phyloP scores from a whole-genome alignment of 2,329 filamentous ascomycete species.

The Pseudocercospora fijiensis region DNA sequence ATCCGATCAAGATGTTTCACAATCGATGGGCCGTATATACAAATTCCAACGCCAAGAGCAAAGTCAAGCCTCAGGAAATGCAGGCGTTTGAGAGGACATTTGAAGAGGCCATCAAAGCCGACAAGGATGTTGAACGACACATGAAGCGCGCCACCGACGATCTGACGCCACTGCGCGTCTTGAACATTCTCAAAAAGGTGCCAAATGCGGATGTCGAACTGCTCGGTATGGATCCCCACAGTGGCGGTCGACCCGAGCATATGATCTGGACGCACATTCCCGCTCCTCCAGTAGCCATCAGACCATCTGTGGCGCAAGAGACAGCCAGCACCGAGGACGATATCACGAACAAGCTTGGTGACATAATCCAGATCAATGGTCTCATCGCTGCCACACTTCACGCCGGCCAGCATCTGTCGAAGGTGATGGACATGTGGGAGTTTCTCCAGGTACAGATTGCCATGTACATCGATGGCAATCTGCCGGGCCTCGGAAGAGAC shows the following conservation, averaged over 20 bases:
- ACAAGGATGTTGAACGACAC: slow-evolving; percentile 85
- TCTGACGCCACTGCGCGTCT: slow-evolving; percentile 79
- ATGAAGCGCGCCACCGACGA: slow-evolving; percentile 91
- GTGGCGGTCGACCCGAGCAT: slow-evolving; percentile 88
- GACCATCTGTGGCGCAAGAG: slow-evolving; percentile 91
- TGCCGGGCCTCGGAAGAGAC: slow-evolving; percentile 80
- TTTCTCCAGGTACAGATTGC: slow-evolving; percentile 93
- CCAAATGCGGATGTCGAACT: slow-evolving; percentile 84
- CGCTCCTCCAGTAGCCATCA: slow-evolving; percentile 88
- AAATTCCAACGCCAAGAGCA: slow-evolving; percentile 81
- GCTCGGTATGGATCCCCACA: slow-evolving; percentile 74
- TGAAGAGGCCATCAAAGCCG: slow-evolving; percentile 70
- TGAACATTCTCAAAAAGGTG: slow-evolving; percentile 90
- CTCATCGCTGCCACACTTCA: slow-evolving; percentile 79
- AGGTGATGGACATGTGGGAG: slow-evolving; percentile 98
- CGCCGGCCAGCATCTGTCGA: slow-evolving; percentile 80
- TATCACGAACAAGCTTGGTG: slow-evolving; percentile 91
- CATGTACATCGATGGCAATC: slow-evolving; percentile 96
- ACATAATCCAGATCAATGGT: slow-evolving; percentile 90
- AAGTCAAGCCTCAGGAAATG: slow-evolving; percentile 78
- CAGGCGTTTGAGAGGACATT: slow-evolving; percentile 84
- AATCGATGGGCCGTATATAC: slow-evolving; percentile 90
- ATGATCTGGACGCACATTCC: slow-evolving; percentile 97
- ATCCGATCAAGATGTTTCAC: slow-evolving; percentile 88
- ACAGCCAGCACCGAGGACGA: slow-evolving; percentile 94